Base-by-base conservation (phyloP, 2,329 filamentous ascomycete species). In the Aschersonia sp. region DNA sequence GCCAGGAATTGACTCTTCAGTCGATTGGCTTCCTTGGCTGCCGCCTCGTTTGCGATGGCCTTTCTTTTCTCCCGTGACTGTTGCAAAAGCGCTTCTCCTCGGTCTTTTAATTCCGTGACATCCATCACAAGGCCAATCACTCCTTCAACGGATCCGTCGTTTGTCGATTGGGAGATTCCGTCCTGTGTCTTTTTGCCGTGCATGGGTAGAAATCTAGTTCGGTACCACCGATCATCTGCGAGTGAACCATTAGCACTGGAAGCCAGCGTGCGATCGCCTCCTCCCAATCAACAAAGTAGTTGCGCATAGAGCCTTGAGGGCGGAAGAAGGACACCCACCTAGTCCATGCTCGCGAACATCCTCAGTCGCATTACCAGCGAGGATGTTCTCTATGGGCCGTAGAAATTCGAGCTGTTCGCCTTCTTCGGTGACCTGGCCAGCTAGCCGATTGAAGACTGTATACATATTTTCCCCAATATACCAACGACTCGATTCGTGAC, bases 81-180 rank as follows among this genome's bases (percentile, higher is more conserved):
- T 49, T 73, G 70, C 49, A 76, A 71, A 11, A 87, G 61, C 40
- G 81, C 77, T 41, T 73, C 67, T 53, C 83, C 82, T 47, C 79
- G 73, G 48, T 75, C 68, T 52, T 81, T 81, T 31, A 87, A 62
- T 55, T 87, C 82, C 0, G 84, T 88, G 5, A 88, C 77, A 56
- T 89, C 84, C 74, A 87, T 84, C 43, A 83, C 81, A n/a, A 88
- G 77, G 2, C 83, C 84, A 48, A 87, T 85, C 2, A 85, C 82
- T 1, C 84, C 84, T 52, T 85, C 79, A 22, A 87, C 71, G 45
- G 68, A 73, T 4, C 66, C 62, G 11, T 75, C 69, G 11, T 62
- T 54, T 4, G 53, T 64, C 4, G 64, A 65, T 53, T 22, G 22
- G 22, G 22, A 22, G 22, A 70, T 70, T 11, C 71, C 67, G 11